Evolutionary conservation across 2,329 filamentous ascomycete genomes (phyloP).

Genomic region (Arthroderma uncinatum): DNA sequence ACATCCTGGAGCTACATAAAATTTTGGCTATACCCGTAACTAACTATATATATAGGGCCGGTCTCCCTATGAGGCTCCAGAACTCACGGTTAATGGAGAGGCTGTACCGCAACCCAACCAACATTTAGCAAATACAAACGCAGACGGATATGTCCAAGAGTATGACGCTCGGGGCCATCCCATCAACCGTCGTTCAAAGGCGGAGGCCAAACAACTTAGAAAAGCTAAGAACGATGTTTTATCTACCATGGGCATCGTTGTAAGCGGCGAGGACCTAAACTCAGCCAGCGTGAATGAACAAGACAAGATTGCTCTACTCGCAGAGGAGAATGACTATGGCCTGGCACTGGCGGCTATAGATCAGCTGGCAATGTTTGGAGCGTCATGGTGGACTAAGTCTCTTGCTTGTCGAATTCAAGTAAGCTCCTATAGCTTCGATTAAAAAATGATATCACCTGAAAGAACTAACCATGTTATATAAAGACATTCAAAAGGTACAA

Average conservation of each 20-base stretch:
- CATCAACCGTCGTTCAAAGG: constrained; percentile 34
- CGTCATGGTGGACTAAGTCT: constrained; percentile 34
- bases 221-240: constrained; percentile 42
- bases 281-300: constrained; percentile 27
- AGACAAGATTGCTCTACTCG: constrained; percentile 29
- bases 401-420: constrained; percentile 31
- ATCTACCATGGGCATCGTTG: constrained; percentile 39
- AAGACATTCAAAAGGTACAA: constrained; percentile 33
- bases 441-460: too few species aligned
- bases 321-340: constrained; percentile 35
- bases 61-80: constrained; percentile 37
- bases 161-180: constrained; percentile 40
- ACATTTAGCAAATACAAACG: constrained; percentile 17
- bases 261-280: constrained; percentile 32
- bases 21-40: constrained; percentile 2
- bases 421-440: constrained; percentile 9
- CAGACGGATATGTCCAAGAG: constrained; percentile 37
- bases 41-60: constrained; percentile 30
- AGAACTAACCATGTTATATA: background rate
- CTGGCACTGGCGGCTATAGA: constrained; percentile 33
- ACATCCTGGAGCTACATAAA: background rate
- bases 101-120: background rate
- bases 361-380: constrained; percentile 31
- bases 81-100: constrained; percentile 15
- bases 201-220: constrained; percentile 30